Percentiles rank a stretch among this genome's conserved stretches.
phyloP scores from a whole-genome alignment of 2,329 filamentous ascomycete genomes.

The Macrophomina pseudophaseolina region DNA sequence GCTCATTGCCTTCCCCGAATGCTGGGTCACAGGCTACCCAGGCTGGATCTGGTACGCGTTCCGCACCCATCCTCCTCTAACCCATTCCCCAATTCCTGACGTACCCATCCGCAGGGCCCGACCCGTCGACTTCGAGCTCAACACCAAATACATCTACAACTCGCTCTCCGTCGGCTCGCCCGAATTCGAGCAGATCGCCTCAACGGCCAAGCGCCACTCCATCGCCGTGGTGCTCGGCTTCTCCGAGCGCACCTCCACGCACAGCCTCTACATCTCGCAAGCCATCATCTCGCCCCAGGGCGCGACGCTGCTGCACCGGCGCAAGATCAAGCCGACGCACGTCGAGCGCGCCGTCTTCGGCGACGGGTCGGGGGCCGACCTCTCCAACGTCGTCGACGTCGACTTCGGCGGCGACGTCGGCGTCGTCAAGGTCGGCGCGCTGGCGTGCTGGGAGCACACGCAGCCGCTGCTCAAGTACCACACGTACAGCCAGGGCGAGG shows the following conservation, averaged over 20 bases:
- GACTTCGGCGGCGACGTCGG: constrained; percentile 28
- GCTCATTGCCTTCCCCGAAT: constrained; percentile 57
- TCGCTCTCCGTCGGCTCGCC: constrained; percentile 47
- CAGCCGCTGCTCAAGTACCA: constrained; percentile 52
- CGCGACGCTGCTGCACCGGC: constrained; percentile 42
- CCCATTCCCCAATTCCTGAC: background rate
- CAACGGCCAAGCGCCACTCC: constrained; percentile 37
- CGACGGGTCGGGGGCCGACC: constrained; percentile 35
- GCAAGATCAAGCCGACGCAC: constrained; percentile 52
- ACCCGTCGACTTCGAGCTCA: constrained; percentile 48
- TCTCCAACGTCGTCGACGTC: background rate
- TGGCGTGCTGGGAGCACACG: constrained; percentile 50
- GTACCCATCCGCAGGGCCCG: constrained; percentile 38
- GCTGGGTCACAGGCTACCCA: constrained; percentile 54
- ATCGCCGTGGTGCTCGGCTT: constrained; percentile 49
- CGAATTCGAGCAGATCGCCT: constrained; percentile 51
- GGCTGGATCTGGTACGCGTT: constrained; percentile 51
- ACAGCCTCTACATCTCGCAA: constrained; percentile 49
- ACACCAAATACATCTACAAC: constrained; percentile 52
- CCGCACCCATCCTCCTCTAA: background rate
- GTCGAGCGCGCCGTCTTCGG: constrained; percentile 53
- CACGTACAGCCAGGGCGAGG: constrained; percentile 44
- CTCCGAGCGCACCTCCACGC: constrained; percentile 42
- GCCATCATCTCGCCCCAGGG: constrained; percentile 43
- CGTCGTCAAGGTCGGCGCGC: constrained; percentile 41